phyloP scores from a whole-genome alignment of 176 grass and related monocot species.

The Sorghum bicolor region Sorghum_bicolor_NCBIv3 NC_012871.2:71505501-71506000 shows the following conservation, averaged over 20 bases:
- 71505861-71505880: slow-evolving; percentile 28
- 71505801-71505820: background rate
- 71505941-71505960: slow-evolving; percentile 6
- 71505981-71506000: background rate
- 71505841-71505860: background rate
- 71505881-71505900: background rate
- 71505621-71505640: no score
- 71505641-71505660: no score
- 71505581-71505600: background rate
- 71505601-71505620: background rate
- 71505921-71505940: background rate
- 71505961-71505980: background rate
- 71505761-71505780: background rate
- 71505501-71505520: no score
- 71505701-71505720: background rate
- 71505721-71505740: background rate
- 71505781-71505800: background rate
- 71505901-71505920: slow-evolving; percentile 9
- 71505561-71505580: background rate
- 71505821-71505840: slow-evolving; percentile 21
- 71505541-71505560: background rate
- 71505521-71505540: no score
- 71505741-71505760: background rate
- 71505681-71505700: background rate
- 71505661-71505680: background rate